These are phyloP conservation scores for Helianthus tuberosus DNA, from an alignment of 129 eudicot genomes.

Conservation along the genomic window DNA sequence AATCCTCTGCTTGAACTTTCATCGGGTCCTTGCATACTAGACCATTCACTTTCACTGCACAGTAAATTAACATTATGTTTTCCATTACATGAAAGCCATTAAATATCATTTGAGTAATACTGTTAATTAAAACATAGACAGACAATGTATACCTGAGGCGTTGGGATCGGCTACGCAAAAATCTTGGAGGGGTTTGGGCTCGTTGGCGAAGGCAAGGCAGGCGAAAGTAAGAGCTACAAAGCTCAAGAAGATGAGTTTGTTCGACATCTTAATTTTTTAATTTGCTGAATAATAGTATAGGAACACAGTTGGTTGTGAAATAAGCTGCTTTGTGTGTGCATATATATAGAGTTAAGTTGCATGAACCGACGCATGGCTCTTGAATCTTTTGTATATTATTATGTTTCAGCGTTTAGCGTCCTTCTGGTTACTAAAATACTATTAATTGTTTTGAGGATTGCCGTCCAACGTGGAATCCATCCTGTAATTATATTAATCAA, in stretches of 20 bases:
- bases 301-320: constrained; percentile 16
- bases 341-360: constrained; percentile 17
- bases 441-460: constrained; percentile 1
- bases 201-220: constrained; percentile 30
- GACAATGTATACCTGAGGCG: too few relatives aligned
- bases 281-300: not conserved
- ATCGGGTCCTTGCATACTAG: too few relatives aligned
- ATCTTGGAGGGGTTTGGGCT: constrained; percentile 47
- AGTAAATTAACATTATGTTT: too few relatives aligned
- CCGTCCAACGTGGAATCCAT: constrained; percentile 12
- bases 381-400: constrained; percentile 12
- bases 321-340: constrained; percentile 11
- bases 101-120: too few relatives aligned
- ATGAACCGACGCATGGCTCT: not conserved
- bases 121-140: too few relatives aligned
- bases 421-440: not conserved
- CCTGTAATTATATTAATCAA: not conserved
- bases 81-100: too few relatives aligned
- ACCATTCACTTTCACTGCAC: too few relatives aligned
- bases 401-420: not conserved
- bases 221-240: constrained; percentile 25
- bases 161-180: constrained; percentile 19
- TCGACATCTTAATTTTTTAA: constrained; percentile 7
- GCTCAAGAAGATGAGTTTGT: constrained; percentile 26
- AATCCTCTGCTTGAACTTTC: too few relatives aligned